Evolutionary conservation across 345 rosid genomes (phyloP).

Genomic region (Eucalyptus marginata): DNA sequence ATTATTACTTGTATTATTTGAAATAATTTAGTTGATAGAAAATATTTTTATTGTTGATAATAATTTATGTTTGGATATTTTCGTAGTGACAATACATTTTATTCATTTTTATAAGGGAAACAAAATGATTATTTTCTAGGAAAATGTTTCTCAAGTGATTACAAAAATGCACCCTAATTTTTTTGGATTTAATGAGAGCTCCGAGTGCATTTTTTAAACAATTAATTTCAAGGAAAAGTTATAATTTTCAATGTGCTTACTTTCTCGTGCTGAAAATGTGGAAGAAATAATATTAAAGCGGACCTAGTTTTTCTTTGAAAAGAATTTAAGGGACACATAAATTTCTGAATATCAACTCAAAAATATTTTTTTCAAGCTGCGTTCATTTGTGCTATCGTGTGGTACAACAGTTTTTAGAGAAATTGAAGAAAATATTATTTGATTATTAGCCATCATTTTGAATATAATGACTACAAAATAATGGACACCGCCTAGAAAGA

Average conservation of each 20-base stretch:
- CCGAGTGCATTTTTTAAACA: neutral
- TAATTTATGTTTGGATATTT: neutral
- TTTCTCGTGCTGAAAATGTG: accelerated
- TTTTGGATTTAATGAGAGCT: neutral
- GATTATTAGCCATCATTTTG: neutral
- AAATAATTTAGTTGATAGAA: neutral
- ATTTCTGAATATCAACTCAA: neutral
- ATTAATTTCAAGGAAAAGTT: neutral
- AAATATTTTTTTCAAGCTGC: neutral
- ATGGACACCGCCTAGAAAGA: accelerated
- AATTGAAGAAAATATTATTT: neutral
- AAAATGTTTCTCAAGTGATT: neutral
- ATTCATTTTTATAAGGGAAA: no score
- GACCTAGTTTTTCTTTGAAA: neutral
- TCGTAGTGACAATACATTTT: neutral
- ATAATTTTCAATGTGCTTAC: neutral
- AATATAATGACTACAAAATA: neutral
- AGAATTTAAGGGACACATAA: neutral
- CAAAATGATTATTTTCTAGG: neutral
- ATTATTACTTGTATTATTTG: neutral
- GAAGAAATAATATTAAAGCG: neutral
- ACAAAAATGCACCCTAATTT: neutral
- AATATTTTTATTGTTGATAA: accelerated
- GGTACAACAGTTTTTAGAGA: neutral
- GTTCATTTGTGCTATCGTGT: neutral